Evolutionary conservation across 306 rosid species (phyloP).

Genomic region (Castanea crenata): DNA sequence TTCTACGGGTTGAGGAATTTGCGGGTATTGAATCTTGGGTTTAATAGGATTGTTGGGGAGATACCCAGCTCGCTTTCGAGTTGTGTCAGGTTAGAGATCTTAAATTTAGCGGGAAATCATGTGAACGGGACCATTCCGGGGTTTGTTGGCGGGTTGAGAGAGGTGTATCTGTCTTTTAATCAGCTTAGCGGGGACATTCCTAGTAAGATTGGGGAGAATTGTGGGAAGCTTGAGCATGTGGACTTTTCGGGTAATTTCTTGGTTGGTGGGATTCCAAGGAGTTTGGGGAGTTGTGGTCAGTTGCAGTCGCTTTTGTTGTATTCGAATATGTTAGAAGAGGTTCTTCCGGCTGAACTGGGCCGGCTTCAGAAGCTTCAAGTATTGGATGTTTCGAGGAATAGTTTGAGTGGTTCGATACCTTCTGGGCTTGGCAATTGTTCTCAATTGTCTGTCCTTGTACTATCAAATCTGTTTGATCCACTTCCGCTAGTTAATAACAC

Average conservation of each 20-base stretch:
- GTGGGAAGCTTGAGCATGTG: conserved; percentile 78
- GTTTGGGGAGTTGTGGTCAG: conserved; percentile 69
- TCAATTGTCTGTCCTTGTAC: conserved; percentile 64
- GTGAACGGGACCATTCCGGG: conserved; percentile 72
- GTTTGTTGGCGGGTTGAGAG: conserved; percentile 59
- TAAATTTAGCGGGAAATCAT: conserved; percentile 69
- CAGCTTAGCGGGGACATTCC: conserved; percentile 57
- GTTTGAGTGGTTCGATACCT: conserved; percentile 67
- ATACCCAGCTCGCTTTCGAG: conserved; percentile 49
- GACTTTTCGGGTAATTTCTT: conserved; percentile 79
- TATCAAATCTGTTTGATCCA: conserved; percentile 66
- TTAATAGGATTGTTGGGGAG: conserved; percentile 61
- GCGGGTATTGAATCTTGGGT: conserved; percentile 72
- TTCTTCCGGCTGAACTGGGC: conserved; percentile 65
- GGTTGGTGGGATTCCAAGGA: conserved; percentile 46
- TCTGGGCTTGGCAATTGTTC: conserved; percentile 62
- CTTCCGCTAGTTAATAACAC: conserved; percentile 28
- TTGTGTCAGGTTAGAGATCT: conserved; percentile 47
- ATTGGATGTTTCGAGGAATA: conserved; percentile 85
- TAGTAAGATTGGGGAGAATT: conserved; percentile 57
- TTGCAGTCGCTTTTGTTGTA: conserved; percentile 63
- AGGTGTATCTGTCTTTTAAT: conserved; percentile 63
- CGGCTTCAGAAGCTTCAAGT: conserved; percentile 56
- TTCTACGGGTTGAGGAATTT: conserved; percentile 40
- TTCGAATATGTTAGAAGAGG: conserved; percentile 68